Conservation (phyloP, 2,329 filamentous ascomycete genomes). For the Xylariaceae sp. region DNA sequence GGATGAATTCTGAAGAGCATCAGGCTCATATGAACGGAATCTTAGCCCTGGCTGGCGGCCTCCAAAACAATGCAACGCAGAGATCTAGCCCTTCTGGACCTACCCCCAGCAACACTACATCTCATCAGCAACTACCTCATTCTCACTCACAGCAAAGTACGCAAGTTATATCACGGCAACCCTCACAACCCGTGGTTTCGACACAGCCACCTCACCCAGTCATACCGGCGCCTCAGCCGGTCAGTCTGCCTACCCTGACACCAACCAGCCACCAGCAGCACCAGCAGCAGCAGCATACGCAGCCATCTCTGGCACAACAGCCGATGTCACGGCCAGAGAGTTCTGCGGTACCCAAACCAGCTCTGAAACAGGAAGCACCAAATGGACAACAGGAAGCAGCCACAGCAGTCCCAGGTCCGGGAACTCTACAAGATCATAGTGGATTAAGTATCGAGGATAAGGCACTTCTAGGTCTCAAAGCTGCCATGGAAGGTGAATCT, state of each 20-base stretch:
- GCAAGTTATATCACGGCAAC: conserved; percentile 31
- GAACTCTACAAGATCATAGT: conserved; percentile 27
- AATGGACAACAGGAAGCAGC: conserved; percentile 18
- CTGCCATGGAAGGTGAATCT: conserved; percentile 36
- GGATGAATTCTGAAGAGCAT: conserved; percentile 65
- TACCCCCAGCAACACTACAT: conserved; percentile 29
- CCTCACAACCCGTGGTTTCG: conserved; percentile 27
- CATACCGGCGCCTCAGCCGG: conserved; percentile 42
- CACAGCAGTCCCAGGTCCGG: conserved; percentile 4
- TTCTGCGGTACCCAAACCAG: conserved; percentile 3
- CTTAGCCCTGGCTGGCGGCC: conserved; percentile 59
- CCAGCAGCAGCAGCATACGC: conserved; percentile 23
- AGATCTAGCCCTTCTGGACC: conserved; percentile 31
- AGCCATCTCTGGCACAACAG: conserved; percentile 10
- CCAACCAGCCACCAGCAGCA: conserved; percentile 29
- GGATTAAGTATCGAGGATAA: conserved; percentile 39
- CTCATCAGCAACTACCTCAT: conserved; percentile 32
- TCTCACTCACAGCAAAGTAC: conserved; percentile 33
- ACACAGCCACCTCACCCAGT: conserved; percentile 35
- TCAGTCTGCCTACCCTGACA: conserved; percentile 39
- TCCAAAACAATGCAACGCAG: conserved; percentile 49
- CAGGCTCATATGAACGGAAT: conserved; percentile 67
- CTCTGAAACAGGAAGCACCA: conserved; percentile 11
- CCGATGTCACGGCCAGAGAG: conserved; percentile 18
- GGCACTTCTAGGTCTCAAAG: conserved; percentile 38